These are phyloP conservation scores for Vitis hybrid DNA, from an alignment of 177 flowering plant species.

Conservation along the genomic window DNA sequence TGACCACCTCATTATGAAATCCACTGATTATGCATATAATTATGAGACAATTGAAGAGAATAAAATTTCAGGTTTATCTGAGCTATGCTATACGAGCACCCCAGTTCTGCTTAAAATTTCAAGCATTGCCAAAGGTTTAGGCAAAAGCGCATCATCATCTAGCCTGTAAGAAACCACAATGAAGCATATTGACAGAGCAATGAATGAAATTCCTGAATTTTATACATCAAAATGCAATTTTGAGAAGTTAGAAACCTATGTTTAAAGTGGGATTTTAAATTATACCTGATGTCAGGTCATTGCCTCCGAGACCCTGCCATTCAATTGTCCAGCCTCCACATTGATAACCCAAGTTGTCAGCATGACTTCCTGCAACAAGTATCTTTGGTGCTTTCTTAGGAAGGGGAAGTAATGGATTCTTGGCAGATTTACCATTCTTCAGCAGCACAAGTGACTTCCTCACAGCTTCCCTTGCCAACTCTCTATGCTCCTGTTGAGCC, in stretches of 20 bases:
- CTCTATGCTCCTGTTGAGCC: conserved; percentile 23
- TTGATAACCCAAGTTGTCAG: conserved; percentile 24
- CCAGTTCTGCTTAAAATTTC: no score
- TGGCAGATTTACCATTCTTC: conserved; percentile 25
- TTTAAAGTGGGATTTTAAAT: neutral
- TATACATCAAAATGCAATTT: neutral
- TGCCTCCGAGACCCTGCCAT: conserved; percentile 22
- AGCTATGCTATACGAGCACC: neutral
- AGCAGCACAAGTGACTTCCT: conserved; percentile 44
- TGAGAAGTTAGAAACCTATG: neutral
- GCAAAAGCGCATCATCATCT: no score
- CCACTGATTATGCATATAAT: neutral
- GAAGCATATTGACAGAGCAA: no score
- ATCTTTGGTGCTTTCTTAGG: conserved; percentile 18
- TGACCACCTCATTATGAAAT: no score
- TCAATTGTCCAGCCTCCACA: conserved; percentile 31
- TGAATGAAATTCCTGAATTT: neutral
- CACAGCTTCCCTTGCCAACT: conserved; percentile 44
- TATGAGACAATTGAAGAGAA: neutral
- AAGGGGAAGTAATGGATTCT: conserved; percentile 20
- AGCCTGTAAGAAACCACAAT: no score
- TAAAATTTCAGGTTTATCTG: neutral
- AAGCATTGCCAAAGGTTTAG: no score
- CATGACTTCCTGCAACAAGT: conserved; percentile 25
- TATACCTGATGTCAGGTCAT: conserved; percentile 19